Conservation (phyloP, 2,329 filamentous ascomycete genomes). For the Hirsutella minnesotensis region DNA sequence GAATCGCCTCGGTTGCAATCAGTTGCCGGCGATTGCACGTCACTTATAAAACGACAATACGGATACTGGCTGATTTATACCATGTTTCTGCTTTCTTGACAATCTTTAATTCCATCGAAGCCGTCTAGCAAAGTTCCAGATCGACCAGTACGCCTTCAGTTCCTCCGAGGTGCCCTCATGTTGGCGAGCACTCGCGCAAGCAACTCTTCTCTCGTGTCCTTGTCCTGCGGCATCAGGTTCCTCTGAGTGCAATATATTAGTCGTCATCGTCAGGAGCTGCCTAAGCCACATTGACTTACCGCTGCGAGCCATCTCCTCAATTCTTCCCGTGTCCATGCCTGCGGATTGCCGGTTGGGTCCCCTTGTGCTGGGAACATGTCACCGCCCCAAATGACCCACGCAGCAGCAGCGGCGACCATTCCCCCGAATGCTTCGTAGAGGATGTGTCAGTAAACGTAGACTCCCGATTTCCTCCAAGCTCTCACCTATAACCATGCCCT, state of each 20-base stretch:
- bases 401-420: constrained; percentile 67
- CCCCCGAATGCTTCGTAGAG: constrained; percentile 56
- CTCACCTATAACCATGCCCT: constrained; percentile 62
- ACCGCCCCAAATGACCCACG: constrained; percentile 75
- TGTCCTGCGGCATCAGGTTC: constrained; percentile 31
- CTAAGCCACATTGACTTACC: constrained; percentile 39
- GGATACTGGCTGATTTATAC: too few relatives aligned
- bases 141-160: too few relatives aligned
- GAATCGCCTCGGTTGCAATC: too few relatives aligned
- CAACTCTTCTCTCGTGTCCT: constrained; percentile 32
- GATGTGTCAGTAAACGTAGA: too few relatives aligned
- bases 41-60: too few relatives aligned
- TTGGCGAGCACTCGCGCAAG: constrained; percentile 34
- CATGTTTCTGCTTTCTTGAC: too few relatives aligned
- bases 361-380: constrained; percentile 66
- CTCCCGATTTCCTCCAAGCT: too few relatives aligned
- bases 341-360: constrained; percentile 67
- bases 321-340: constrained; percentile 67
- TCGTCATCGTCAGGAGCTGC: neutral
- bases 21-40: too few relatives aligned
- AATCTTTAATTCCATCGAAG: too few relatives aligned
- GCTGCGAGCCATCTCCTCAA: constrained; percentile 68
- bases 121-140: too few relatives aligned
- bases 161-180: constrained; percentile 26
- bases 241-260: constrained; percentile 23